A percentile compares a stretch with the other conserved stretches of the same genome.
Evolutionary conservation across 176 grass and related monocot genomes (phyloP).

Genomic region (Avena insularis): DNA sequence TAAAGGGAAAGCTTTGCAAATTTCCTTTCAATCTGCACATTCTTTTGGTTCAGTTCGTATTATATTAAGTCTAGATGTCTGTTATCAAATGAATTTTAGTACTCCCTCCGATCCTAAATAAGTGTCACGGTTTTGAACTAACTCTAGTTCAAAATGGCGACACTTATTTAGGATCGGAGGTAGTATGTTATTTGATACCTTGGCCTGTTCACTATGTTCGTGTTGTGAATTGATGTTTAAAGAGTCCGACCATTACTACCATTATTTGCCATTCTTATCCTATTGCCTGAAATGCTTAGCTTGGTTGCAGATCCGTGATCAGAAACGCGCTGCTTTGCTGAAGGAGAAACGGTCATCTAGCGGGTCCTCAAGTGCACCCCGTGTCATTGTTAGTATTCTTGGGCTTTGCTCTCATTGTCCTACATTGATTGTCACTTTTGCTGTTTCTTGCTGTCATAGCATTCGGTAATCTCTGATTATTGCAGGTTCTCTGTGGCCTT

Average conservation of each 20-base stretch:
- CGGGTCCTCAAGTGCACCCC: constrained; percentile 64
- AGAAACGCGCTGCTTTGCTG: constrained; percentile 81
- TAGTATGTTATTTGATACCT: neutral
- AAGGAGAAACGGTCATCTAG: constrained; percentile 77
- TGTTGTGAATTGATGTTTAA: neutral
- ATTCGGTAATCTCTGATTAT: neutral
- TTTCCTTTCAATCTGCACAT: neutral
- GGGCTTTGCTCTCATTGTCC: constrained; percentile 18
- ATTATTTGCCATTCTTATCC: constrained; percentile 4
- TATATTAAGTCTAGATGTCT: neutral
- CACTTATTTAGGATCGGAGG: too few species aligned
- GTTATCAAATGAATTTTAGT: neutral
- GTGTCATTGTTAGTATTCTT: constrained; percentile 71
- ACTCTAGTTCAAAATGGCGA: too few species aligned
- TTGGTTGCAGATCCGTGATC: constrained; percentile 69
- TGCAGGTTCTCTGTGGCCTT: constrained; percentile 88
- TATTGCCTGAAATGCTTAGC: constrained; percentile 28
- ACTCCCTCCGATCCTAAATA: too few species aligned
- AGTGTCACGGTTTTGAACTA: too few species aligned
- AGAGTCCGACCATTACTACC: neutral
- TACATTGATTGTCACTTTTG: constrained; percentile 3
- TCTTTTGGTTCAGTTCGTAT: neutral
- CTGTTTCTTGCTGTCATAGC: constrained; percentile 20
- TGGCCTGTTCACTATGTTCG: neutral
- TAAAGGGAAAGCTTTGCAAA: neutral